Percentiles rank a stretch among this genome's conserved stretches.
These are phyloP conservation scores for Mycena venus DNA, from an alignment of 768 basidiomycete species.

Conservation along the genomic window DNA sequence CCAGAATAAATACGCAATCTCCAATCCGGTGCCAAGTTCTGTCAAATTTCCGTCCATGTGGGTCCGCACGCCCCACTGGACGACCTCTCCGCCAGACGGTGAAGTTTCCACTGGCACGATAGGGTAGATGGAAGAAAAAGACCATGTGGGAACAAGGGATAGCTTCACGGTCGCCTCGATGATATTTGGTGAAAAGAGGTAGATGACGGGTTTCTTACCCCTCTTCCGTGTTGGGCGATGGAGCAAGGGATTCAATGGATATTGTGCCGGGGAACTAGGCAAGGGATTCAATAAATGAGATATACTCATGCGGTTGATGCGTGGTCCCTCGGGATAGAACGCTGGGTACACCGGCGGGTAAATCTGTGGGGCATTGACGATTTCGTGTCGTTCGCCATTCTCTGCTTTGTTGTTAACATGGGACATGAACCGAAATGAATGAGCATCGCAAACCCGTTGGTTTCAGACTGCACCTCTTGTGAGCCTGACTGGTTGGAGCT, in stretches of 20 bases:
- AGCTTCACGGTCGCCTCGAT: conserved; percentile 9
- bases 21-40: conserved; percentile 42
- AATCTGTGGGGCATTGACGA: background rate
- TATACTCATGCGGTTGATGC: background rate
- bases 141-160: conserved; percentile 6
- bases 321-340: background rate
- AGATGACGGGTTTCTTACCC: conserved; percentile 21
- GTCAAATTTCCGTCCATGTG: conserved; percentile 42
- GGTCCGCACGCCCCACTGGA: background rate
- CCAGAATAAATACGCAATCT: conserved; percentile 56
- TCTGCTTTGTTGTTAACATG: background rate
- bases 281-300: background rate
- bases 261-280: too few species aligned
- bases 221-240: background rate
- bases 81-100: background rate
- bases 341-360: background rate
- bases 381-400: background rate
- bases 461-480: background rate
- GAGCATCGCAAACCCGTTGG: background rate
- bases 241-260: background rate
- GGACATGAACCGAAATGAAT: background rate
- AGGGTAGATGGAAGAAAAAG: conserved; percentile 8
- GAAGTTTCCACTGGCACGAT: background rate
- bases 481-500: background rate
- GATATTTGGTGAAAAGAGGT: background rate